Evolutionary conservation across 345 rosid genomes (phyloP).

Genomic region (Schrenkiella parvula): DNA sequence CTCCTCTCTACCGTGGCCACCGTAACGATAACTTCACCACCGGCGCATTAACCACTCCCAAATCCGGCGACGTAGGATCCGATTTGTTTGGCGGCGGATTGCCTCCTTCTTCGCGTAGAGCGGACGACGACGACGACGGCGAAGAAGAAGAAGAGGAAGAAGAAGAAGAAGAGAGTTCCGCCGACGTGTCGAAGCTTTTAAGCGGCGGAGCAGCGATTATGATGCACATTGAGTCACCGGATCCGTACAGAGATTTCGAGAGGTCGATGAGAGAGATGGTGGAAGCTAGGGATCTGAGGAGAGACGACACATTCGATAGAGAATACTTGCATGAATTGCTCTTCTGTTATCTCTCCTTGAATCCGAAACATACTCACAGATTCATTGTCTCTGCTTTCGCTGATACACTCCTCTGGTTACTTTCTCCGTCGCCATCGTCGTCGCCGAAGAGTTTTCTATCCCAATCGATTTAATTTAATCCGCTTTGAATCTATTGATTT

Average conservation of each 20-base stretch:
- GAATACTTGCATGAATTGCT: slow-evolving; percentile 71
- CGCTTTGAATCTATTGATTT: background rate
- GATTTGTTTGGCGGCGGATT: background rate
- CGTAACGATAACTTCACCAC: background rate
- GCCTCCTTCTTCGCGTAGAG: background rate
- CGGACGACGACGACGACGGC: background rate
- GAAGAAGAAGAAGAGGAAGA: background rate
- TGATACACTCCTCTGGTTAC: slow-evolving; percentile 51
- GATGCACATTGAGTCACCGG: slow-evolving; percentile 56
- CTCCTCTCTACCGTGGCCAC: slow-evolving; percentile 21
- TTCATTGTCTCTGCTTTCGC: slow-evolving; percentile 72
- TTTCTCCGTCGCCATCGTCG: slow-evolving; percentile 38
- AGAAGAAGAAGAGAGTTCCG: background rate
- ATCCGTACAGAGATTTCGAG: slow-evolving; percentile 72
- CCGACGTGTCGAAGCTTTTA: slow-evolving; percentile 7
- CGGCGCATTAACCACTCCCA: background rate
- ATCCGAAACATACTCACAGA: slow-evolving; percentile 65
- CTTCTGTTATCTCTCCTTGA: slow-evolving; percentile 64
- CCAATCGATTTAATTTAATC: background rate
- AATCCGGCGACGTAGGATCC: background rate
- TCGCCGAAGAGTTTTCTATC: background rate
- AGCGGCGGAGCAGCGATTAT: slow-evolving; percentile 54
- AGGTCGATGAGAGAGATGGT: slow-evolving; percentile 94
- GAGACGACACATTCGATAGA: slow-evolving; percentile 49
- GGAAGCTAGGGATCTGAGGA: slow-evolving; percentile 49